Base-by-base conservation (phyloP, 495 filamentous ascomycete species). In the Penicillium chermesinum region DNA sequence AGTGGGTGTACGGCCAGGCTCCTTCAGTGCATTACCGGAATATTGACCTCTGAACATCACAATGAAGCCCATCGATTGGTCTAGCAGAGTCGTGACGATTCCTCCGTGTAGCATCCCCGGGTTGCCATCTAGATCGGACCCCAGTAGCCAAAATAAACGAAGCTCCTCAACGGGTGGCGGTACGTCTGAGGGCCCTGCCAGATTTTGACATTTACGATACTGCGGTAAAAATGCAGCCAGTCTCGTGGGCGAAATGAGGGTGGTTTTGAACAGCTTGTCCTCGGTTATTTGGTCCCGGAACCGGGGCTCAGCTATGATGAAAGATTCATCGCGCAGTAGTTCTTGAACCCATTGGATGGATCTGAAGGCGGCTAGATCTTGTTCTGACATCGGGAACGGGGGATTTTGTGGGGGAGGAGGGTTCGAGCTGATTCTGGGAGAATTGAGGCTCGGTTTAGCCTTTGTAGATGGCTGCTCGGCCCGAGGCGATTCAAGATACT, bases 1-100 rank as follows among this genome's bases (percentile, higher is more conserved):
- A 27, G 48, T 36, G 16, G 42, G 21, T 60, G 59, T 0, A 59
- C 3, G 18, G 19, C 3, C 30, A 12, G 3, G 3, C 20, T 17
- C 16, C 38, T n/a, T 41, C 22, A 13, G 18, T 30, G 25, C 4
- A 30, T 10, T 10, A 4, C 10, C 25, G 25, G 4, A 30, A 30
- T 30, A 38, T 9, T 38, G 14, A 18, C 38, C 22, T 5, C 38
- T 13, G 22, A 41, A 44, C 14, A 55, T 57, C 41, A 70, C 52
- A 13, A 82, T 49, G 14, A 77, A 65, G 0, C 81, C 80, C 55
- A 76, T 72, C 7, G 65, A 62, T 52, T 81, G 77, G 51, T 84
- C 81, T 25, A 86, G 54, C 32, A 87, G 61, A 1, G 77, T 73
- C 10, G 72, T 82, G n/a, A 83, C 83, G 58, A 43, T 30, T 4